Base-by-base conservation (phyloP, 2,329 filamentous ascomycete genomes). In the Aureobasidium subglaciale region DNA sequence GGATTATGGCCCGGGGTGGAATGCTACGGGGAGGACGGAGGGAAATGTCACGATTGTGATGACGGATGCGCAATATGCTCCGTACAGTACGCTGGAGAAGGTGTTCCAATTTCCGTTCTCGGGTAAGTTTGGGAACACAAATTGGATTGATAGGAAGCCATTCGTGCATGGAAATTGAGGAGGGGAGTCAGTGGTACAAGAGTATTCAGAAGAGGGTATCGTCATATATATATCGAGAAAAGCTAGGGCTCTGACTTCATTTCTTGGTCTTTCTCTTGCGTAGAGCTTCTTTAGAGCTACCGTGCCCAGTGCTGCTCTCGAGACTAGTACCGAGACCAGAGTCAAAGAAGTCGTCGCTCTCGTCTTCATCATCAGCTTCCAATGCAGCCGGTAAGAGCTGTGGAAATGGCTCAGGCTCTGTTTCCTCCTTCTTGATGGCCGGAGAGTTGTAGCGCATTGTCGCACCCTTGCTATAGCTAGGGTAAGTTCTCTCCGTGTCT, bases 1-100 rank as follows among this genome's bases (percentile, higher is more conserved):
- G 24, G 67, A 72, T 22, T 75, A 66, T 43, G 81, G 81, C 0
- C 78, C 80, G 0, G 80, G 81, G 0, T 81, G 75, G 64, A 76
- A 83, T 60, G 63, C 65, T n/a, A 73, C 71, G 0, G 79, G 73
- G 1, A 67, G 79, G 42, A 55, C 62, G 13, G 65, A 59, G 13
- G 70, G 67, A 0, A 37, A 32, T 27, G 63, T 83, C 24, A 78
- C 76, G 0, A 73, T 68, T 8, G 70, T 81, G n/a, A 65, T 83
- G 64, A 69, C 69, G 13, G 61, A 67, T 27, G 62, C 64, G 58
- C 58, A 68, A 56, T 76, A 67, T 59, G 65, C 61, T 58, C 62
- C 61, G 37, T 78, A 73, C 59, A 65, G 63, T 57, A 67, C 63
- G n/a, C 66, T 71, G 5, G 64, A 62, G 22, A 71, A 73, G 61